Evolutionary conservation across 2,329 filamentous ascomycete species (phyloP).

Genomic region (Phoma herbarum): DNA sequence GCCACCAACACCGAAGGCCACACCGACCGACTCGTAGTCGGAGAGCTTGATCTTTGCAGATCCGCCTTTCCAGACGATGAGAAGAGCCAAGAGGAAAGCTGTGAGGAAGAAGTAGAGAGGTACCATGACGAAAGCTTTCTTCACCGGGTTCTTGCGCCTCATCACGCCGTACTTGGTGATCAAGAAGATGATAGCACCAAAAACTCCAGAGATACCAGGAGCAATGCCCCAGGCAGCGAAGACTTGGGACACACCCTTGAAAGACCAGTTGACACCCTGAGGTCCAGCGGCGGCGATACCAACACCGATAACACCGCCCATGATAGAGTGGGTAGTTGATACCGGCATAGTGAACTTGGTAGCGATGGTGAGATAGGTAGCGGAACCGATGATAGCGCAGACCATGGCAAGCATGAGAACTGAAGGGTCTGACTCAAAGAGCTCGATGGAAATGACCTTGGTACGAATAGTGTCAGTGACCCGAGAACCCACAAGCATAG

Average conservation of each 20-base stretch:
- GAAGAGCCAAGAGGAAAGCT: not conserved
- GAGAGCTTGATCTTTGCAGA: not conserved
- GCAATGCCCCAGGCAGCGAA: conserved; percentile 70
- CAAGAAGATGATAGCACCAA: conserved; percentile 64
- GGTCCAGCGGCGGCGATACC: conserved; percentile 63
- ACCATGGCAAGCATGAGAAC: conserved; percentile 65
- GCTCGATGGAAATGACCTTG: conserved; percentile 56
- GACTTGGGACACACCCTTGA: conserved; percentile 64
- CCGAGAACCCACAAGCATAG: conserved; percentile 52
- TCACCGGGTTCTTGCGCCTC: conserved; percentile 62
- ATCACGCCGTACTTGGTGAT: conserved; percentile 67
- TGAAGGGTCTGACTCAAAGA: conserved; percentile 56
- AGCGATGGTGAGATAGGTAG: conserved; percentile 62
- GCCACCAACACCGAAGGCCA: not conserved
- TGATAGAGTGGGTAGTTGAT: not conserved
- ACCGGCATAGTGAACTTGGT: conserved; percentile 44
- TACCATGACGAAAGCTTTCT: conserved; percentile 58
- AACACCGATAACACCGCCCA: conserved; percentile 43
- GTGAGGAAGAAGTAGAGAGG: conserved; percentile 43
- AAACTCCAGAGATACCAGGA: conserved; percentile 63
- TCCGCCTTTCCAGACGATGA: not conserved
- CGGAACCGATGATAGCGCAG: conserved; percentile 61
- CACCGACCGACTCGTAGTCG: not conserved
- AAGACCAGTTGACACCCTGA: conserved; percentile 64
- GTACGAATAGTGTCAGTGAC: conserved; percentile 59